Conservation (phyloP, 441 rosid species). For the Syzygium syzygioides region DNA sequence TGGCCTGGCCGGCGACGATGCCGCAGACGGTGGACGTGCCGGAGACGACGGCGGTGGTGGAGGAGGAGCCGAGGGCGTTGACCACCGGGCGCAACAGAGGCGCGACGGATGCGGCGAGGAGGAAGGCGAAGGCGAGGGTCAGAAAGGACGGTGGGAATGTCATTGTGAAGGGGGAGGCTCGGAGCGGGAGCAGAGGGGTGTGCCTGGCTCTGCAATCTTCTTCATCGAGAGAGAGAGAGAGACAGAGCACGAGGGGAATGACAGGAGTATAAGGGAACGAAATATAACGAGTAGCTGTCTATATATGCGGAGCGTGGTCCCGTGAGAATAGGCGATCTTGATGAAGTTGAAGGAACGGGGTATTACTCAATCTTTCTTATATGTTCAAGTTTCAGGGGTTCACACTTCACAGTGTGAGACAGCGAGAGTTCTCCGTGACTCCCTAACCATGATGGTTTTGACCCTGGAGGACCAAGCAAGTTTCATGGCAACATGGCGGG, state of each 20-base stretch:
- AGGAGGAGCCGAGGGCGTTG: conserved; percentile 63
- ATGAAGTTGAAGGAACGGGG: not conserved
- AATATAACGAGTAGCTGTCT: not conserved
- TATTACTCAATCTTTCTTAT: not conserved
- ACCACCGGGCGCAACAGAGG: conserved; percentile 2
- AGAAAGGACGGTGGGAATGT: not conserved
- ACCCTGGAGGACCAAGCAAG: not conserved
- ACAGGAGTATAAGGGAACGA: not conserved
- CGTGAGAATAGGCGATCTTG: not conserved
- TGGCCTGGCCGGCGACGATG: conserved; percentile 36
- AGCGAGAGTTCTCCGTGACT: not conserved
- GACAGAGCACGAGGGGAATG: not conserved
- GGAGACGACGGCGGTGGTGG: conserved; percentile 62
- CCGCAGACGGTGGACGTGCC: conserved; percentile 65
- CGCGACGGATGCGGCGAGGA: conserved; percentile 5
- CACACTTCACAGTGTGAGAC: not conserved
- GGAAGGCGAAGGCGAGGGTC: conserved; percentile 14
- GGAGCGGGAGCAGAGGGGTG: not conserved
- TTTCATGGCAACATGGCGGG: not conserved
- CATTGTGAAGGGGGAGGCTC: not conserved
- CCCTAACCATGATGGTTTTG: not conserved
- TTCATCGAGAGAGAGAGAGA: not conserved
- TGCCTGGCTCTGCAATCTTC: not conserved
- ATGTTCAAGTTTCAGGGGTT: not conserved
- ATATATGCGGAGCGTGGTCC: not conserved